These are phyloP conservation scores for Blastobotrys apis DNA, from an alignment of 1,139 yeast species.

Conservation along the genomic window DNA sequence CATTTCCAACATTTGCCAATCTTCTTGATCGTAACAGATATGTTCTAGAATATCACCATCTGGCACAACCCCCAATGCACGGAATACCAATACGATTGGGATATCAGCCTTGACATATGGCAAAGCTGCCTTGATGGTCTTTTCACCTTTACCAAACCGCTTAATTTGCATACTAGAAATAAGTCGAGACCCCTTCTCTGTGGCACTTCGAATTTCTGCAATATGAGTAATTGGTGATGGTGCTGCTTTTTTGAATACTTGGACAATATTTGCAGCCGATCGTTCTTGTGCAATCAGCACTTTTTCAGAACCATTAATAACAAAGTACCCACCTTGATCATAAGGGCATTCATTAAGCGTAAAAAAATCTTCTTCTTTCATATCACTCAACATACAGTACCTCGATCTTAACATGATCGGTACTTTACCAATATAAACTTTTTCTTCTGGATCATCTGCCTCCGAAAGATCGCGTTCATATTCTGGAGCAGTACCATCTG, in stretches of 20 bases:
- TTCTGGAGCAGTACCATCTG: constrained; percentile 53
- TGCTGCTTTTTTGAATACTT: constrained; percentile 95
- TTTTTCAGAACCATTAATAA: constrained; percentile 96
- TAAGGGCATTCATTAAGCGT: constrained; percentile 97
- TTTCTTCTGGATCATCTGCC: constrained; percentile 57
- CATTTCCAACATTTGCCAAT: constrained; percentile 99
- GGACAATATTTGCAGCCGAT: constrained; percentile 96
- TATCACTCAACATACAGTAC: constrained; percentile 88
- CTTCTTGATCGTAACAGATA: constrained; percentile 94
- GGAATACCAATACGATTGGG: constrained; percentile 92
- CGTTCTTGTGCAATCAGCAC: constrained; percentile 98
- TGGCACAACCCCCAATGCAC: constrained; percentile 97
- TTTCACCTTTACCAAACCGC: constrained; percentile 77
- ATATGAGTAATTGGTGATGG: constrained; percentile 95
- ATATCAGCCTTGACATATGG: constrained; percentile 96
- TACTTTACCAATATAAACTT: constrained; percentile 91
- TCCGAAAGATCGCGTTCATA: constrained; percentile 58
- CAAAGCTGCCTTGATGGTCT: constrained; percentile 87
- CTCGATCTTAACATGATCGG: constrained; percentile 97
- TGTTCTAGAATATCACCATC: constrained; percentile 98
- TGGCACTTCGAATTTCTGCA: constrained; percentile 94
- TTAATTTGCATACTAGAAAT: constrained; percentile 94
- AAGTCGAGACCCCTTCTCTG: constrained; percentile 94
- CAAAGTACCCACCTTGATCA: constrained; percentile 99
- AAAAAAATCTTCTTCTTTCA: constrained; percentile 91